A percentile compares a stretch with the other conserved stretches of the same genome.
These are phyloP conservation scores for Nannochloropsis gaditana DNA, from an alignment of 108 stramenopile species.

Conservation along the genomic window DNA sequence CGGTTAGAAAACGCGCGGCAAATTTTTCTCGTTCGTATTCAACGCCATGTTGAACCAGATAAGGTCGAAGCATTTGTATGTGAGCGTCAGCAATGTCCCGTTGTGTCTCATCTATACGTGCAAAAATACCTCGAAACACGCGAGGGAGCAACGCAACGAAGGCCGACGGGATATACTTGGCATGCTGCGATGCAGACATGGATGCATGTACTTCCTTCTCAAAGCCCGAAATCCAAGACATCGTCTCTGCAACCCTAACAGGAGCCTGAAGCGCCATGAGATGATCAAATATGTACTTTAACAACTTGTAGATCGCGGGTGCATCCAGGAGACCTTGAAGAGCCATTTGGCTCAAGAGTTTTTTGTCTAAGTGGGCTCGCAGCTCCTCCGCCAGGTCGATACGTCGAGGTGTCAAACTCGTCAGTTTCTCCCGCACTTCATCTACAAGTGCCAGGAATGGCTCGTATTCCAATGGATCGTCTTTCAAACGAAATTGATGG, in stretches of 20 bases:
- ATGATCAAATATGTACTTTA: neutral
- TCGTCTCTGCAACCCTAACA: neutral
- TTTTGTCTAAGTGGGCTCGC: neutral
- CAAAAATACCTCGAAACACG: neutral
- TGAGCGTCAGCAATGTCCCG: neutral
- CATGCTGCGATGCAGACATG: neutral
- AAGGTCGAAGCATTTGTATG: constrained; percentile 5
- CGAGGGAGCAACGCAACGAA: neutral
- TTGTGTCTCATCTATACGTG: neutral
- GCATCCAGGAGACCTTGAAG: neutral
- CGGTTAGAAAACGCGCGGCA: neutral
- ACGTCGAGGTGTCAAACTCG: neutral
- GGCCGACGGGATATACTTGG: neutral
- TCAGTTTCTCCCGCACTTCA: neutral
- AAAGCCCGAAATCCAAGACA: neutral
- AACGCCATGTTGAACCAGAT: neutral
- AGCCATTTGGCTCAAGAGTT: neutral
- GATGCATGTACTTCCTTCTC: neutral
- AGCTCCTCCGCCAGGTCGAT: neutral
- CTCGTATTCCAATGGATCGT: neutral
- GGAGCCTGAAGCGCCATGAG: neutral
- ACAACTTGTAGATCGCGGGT: neutral
- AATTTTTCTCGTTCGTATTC: constrained; percentile 17
- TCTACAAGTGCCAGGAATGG: neutral
- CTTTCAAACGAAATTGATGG: neutral